Base-by-base conservation (phyloP, 192 early-diverging fungal genomes). In the Podila epigama region DNA sequence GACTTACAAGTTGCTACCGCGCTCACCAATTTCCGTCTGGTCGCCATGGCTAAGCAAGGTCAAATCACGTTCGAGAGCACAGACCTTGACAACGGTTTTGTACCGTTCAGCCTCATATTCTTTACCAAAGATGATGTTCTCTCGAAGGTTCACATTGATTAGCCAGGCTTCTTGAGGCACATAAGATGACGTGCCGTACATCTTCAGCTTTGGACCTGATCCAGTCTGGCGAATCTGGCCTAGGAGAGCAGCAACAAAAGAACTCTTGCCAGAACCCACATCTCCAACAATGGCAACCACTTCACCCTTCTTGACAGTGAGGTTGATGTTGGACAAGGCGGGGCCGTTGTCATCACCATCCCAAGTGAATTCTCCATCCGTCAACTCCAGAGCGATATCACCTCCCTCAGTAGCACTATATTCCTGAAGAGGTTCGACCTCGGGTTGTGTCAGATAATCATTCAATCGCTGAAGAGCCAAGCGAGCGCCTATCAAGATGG, bases 111-210 rank as follows among this genome's bases (percentile, higher is more conserved):
- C 67, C 57, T 92, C 85, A 51, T 73, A 89, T 29, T 82, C 77
- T 58, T 84, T 86, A 0, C 90, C 90, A 85, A 92, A 92, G 5
- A 90, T 41, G 44, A 92, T 86, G 52, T 92, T 92, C 18, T 86
- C 89, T 1, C 86, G 69, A 11, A 92, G 36, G 5, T 88, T 91
- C 27, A 84, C 87, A 41, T 92, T 92, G 80, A 90, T 90, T 36
- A 97, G 89, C 95, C 95, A 97, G 2, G 96, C 88, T 31, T 84
- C 81, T 79, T 96, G 96, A 34, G 92, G 85, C 22, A 86, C 83
- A 69, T 94, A 96, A 11, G 88, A 91, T 13, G 96, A 81, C 9
- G 73, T 82, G 4, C 94, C 94, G 16, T 81, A 70, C 13, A 93
- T 81, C 52, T 56, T 66, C 28, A 66, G 53, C n/a, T 66, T 66